Conservation (phyloP, 495 filamentous ascomycete genomes). For the Penicillium bialowiezense region DNA sequence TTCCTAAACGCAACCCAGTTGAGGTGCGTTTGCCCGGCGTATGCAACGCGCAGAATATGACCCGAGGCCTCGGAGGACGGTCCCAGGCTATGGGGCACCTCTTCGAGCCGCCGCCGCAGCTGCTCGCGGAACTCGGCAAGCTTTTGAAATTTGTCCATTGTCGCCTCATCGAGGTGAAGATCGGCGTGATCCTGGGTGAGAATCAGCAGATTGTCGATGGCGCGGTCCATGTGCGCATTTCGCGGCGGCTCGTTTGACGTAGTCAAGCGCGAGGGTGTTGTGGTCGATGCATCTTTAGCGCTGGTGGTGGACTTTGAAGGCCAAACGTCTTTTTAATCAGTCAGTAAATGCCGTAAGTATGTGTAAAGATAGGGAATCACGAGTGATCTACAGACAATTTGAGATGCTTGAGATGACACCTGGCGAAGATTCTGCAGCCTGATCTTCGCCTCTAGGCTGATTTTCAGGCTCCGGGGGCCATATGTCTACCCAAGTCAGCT, state of each 20-base stretch:
- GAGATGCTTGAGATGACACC: not conserved
- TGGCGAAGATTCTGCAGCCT: constrained; percentile 5
- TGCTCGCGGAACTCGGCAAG: constrained; percentile 11
- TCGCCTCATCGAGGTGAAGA: constrained; percentile 3
- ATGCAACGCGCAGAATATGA: constrained; percentile 13
- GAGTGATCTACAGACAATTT: not conserved
- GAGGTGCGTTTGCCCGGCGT: constrained; percentile 8
- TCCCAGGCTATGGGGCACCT: constrained; percentile 13
- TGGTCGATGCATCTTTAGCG: not conserved
- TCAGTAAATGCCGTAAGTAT: constrained; percentile 11
- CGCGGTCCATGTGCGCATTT: constrained; percentile 6
- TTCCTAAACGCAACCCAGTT: constrained; percentile 16
- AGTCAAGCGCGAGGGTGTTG: not conserved
- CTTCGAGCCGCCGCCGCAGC: constrained; percentile 15
- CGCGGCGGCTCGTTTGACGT: constrained; percentile 6
- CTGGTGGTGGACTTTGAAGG: constrained; percentile 1
- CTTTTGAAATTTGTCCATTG: constrained; percentile 5
- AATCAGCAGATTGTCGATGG: constrained; percentile 15
- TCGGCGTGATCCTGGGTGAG: constrained; percentile 9
- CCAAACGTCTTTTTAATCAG: constrained; percentile 8
- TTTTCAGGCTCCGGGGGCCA: constrained; percentile 9
- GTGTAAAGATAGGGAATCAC: not conserved
- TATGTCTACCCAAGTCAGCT: constrained; percentile 14
- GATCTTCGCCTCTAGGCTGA: too few relatives aligned
- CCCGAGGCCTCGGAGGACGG: constrained; percentile 9